A percentile compares a stretch with the other conserved stretches of the same genome.
phyloP scores from a whole-genome alignment of 23 red algal genomes.

The Gracilaria domingensis region DNA sequence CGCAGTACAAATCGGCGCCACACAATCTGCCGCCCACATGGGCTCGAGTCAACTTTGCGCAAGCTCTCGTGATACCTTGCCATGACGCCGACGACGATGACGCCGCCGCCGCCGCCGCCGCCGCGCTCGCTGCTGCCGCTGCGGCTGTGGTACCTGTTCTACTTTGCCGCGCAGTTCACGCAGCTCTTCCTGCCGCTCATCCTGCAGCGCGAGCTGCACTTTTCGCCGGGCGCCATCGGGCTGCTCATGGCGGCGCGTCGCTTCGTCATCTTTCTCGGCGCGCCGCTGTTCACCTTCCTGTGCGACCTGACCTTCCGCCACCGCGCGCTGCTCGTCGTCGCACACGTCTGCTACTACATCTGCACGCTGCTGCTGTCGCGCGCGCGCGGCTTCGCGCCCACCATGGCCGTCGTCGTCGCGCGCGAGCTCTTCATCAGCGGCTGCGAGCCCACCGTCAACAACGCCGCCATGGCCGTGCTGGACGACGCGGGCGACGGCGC shows the following conservation, averaged over 20 bases:
- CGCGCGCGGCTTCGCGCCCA: background rate
- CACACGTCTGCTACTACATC: slow-evolving; percentile 39
- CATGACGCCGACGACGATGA: too few relatives aligned
- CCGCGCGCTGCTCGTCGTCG: slow-evolving; percentile 25
- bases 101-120: background rate
- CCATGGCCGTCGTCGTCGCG: background rate
- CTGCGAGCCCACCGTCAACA: slow-evolving; percentile 57
- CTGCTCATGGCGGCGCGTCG: slow-evolving; percentile 34
- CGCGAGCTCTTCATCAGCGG: slow-evolving; percentile 40
- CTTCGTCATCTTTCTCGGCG: slow-evolving; percentile 39
- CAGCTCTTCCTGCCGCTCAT: slow-evolving; percentile 63
- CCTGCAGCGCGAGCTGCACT: slow-evolving; percentile 1
- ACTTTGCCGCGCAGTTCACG: slow-evolving; percentile 59
- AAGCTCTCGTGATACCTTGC: too few relatives aligned
- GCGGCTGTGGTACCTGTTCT: slow-evolving; percentile 48
- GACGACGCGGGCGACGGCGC: background rate
- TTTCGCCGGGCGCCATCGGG: slow-evolving; percentile 33
- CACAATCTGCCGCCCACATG: too few relatives aligned
- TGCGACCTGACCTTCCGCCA: slow-evolving; percentile 30
- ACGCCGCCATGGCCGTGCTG: slow-evolving; percentile 33
- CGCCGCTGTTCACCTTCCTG: slow-evolving; percentile 51
- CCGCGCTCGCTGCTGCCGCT: slow-evolving; percentile 2
- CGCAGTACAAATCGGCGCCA: too few relatives aligned
- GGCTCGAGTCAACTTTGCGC: too few relatives aligned
- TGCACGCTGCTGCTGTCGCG: slow-evolving; percentile 30